Base-by-base conservation (phyloP, 2,329 filamentous ascomycete genomes). In the Fusarium oligoseptatum region DNA sequence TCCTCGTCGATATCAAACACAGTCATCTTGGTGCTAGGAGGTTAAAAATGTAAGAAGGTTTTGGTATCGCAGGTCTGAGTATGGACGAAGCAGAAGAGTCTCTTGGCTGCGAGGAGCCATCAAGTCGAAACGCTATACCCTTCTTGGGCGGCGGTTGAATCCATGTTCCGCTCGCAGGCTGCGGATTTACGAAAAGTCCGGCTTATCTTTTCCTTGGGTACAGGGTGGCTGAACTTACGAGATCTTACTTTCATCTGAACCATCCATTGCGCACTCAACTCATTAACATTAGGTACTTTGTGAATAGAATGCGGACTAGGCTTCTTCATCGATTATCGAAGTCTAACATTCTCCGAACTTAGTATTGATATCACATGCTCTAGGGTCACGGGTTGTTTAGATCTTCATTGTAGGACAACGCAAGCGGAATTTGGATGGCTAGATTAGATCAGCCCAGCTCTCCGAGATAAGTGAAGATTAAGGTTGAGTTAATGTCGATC, bases 1-100 rank as follows among this genome's bases (percentile, higher is more conserved):
- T 77, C 81, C 8, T 81, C 81, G 60, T 87, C 81, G 36, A 88
- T 75, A 4, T 76, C 37, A 15, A 70, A 62, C 3, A 74, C 71
- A 7, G 71, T 71, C 71, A 73, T 73, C 6, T 55, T 55, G 48
- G 11, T 32, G 17, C 6, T 20, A 10, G 4, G 27, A 17, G 15
- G 17, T 29, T 32, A 10, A 12, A 12, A 20, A 22, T 12, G 22
- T n/a, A 14, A 43, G 17, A 17, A 32, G 27, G n/a, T 27, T 58
- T 11, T 39, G 17, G 34, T 39, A 58, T 50, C 24, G 15, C 24
- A 41, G 22, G 3, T 12, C 22, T n/a, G 36, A 57, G 32, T 57
- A 10, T 24, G 22, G 15, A 17, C 15, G n/a, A 37, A 58, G 10
- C 22, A 39, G 22, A 24, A 41, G 56, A 24, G 11, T 12, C 15